Evolutionary conservation across 1,284 basidiomycete species (phyloP).

Genomic region (Retiboletus flavoniger): DNA sequence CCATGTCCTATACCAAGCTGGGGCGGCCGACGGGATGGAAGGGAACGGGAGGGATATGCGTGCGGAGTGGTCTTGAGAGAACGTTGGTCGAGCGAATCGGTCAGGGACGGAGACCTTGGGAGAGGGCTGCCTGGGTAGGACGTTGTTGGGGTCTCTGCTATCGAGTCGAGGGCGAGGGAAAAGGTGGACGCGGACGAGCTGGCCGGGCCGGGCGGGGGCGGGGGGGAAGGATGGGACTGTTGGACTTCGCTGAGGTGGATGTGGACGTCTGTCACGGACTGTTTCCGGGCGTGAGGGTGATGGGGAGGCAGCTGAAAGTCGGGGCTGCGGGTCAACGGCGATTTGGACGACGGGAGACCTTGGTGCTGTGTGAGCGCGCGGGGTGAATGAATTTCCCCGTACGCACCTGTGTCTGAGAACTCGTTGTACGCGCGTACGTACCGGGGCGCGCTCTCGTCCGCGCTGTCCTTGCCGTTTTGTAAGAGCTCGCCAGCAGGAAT

Average conservation of each 20-base stretch:
- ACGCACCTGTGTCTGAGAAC: conserved; percentile 26
- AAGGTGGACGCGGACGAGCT: conserved; percentile 58
- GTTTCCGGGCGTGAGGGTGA: conserved; percentile 77
- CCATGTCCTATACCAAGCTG: conserved; percentile 50
- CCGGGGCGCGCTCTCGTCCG: conserved; percentile 11
- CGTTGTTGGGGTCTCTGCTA: conserved; percentile 51
- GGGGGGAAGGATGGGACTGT: conserved; percentile 28
- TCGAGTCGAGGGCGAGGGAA: conserved; percentile 67
- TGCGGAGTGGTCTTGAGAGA: conserved; percentile 17
- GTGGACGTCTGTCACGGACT: conserved; percentile 61
- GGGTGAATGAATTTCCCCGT: neutral
- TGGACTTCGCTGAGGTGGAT: conserved; percentile 39
- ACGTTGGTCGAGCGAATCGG: conserved; percentile 18
- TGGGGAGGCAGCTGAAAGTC: conserved; percentile 53
- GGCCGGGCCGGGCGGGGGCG: conserved; percentile 36
- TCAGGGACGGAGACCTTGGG: conserved; percentile 26
- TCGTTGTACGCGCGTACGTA: conserved; percentile 35
- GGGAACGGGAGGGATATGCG: conserved; percentile 20
- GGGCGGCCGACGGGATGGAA: conserved; percentile 33
- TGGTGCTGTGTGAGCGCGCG: conserved; percentile 9
- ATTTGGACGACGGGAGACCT: conserved; percentile 21
- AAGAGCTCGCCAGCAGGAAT: conserved; percentile 47
- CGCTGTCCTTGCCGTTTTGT: conserved; percentile 1
- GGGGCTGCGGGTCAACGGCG: conserved; percentile 52
- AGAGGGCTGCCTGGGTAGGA: conserved; percentile 44